phyloP scores from a whole-genome alignment of 2,329 filamentous ascomycete genomes.

The Cladorrhinum sp. region DNA sequence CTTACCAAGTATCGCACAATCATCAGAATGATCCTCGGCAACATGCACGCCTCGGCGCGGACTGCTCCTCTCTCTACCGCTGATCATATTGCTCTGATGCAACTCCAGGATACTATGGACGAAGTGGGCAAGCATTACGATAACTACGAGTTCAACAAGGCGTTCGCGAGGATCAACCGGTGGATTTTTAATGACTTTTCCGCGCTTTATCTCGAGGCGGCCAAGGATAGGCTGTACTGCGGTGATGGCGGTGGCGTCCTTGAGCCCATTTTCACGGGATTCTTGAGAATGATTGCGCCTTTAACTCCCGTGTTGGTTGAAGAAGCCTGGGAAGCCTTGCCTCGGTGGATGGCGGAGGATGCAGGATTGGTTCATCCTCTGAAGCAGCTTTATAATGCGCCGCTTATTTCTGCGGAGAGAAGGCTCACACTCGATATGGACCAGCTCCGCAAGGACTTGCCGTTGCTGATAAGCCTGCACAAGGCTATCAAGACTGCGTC shows the following conservation, averaged over 20 bases:
- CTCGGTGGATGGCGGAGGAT: constrained; percentile 57
- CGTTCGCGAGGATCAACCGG: constrained; percentile 67
- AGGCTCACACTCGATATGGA: constrained; percentile 39
- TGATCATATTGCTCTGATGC: constrained; percentile 74
- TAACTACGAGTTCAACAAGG: constrained; percentile 80
- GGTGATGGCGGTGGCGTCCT: constrained; percentile 65
- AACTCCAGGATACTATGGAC: constrained; percentile 63
- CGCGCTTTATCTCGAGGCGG: constrained; percentile 87
- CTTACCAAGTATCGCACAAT: constrained; percentile 86
- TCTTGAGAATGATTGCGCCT: constrained; percentile 76
- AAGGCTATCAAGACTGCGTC: constrained; percentile 70
- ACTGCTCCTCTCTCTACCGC: constrained; percentile 52
- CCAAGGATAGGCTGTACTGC: constrained; percentile 91
- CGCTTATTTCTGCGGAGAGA: constrained; percentile 38
- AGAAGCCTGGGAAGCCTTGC: constrained; percentile 80
- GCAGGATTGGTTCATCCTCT: constrained; percentile 42
- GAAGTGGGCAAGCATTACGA: constrained; percentile 64
- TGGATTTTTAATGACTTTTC: constrained; percentile 84
- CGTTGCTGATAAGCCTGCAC: constrained; percentile 53
- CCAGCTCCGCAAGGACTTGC: constrained; percentile 42
- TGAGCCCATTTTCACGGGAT: constrained; percentile 64
- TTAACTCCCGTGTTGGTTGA: constrained; percentile 81
- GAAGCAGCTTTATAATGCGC: constrained; percentile 45
- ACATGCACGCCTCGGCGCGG: constrained; percentile 55
- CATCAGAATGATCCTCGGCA: constrained; percentile 85